Base-by-base conservation (phyloP, 495 filamentous ascomycete species). In the Penicillium egyptiacum region DNA sequence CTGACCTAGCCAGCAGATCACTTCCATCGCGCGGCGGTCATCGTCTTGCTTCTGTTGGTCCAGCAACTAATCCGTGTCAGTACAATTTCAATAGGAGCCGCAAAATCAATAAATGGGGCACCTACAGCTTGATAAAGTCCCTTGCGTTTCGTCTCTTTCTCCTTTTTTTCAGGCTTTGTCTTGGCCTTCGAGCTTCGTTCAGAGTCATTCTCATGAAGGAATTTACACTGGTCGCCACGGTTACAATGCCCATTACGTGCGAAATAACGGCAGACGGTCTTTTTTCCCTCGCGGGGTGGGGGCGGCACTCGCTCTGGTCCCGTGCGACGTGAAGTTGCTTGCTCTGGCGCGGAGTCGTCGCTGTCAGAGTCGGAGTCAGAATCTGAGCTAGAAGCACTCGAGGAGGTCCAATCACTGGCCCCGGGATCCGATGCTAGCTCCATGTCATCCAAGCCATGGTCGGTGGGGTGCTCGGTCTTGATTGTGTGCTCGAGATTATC, bases 71-170 rank as follows among this genome's bases (percentile, higher is more conserved):
- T 31, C 25, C 3, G 25, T 14, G 44, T 65, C 50, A 66, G 61
- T 62, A 40, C 12, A 45, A 45, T 39, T 55, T 46, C 33, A 46
- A 55, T 46, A 31, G 17, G 17, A 52, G n/a, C 49, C 23, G 23
- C 31, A 26, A 25, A 49, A 22, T n/a, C 14, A 45, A 35, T 25
- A 48, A 20, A 16, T 49, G 43, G 59, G 17, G 41, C n/a, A 74
- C 79, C 68, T 63, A 83, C 81, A 54, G 77, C 71, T 55, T 82
- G 78, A 44, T 78, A 75, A 26, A 83, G 69, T 43, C 80, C 75
- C 63, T 78, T 80, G 42, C 70, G 71, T 48, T 69, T 71, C 53
- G 69, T 65, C 49, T 69, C 67, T 49, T 70, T 66, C 22, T 64
- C 63, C 46, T 69, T 67, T 55, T 69, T 71, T 44, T 70, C 69